Evolutionary conservation across 192 early-diverging fungal genomes (phyloP).

Genomic region (Umbelopsis ramanniana): DNA sequence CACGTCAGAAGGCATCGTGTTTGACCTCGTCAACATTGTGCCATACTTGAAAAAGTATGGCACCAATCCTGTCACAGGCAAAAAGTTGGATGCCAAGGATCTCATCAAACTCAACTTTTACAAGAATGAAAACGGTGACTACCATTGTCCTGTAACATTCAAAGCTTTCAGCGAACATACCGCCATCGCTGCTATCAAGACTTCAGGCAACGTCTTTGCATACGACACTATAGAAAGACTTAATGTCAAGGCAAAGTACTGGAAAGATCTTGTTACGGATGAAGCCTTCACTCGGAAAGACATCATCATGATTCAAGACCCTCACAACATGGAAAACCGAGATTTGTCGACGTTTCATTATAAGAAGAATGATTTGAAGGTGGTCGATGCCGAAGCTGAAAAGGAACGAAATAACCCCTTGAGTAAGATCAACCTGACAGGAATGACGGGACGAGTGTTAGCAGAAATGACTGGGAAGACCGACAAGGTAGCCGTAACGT

Average conservation of each 20-base stretch:
- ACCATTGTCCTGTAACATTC: constrained; percentile 89
- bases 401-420: constrained; percentile 53
- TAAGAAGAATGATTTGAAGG: constrained; percentile 67
- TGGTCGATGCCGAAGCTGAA: constrained; percentile 58
- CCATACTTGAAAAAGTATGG: constrained; percentile 81
- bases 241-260: constrained; percentile 83
- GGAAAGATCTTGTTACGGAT: constrained; percentile 87
- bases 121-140: constrained; percentile 82
- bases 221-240: constrained; percentile 86
- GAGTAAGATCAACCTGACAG: constrained; percentile 67
- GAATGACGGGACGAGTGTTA: constrained; percentile 60
- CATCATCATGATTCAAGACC: constrained; percentile 91
- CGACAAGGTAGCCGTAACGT: constrained; percentile 25
- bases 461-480: constrained; percentile 49
- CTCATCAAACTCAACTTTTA: constrained; percentile 81
- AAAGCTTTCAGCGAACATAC: constrained; percentile 83
- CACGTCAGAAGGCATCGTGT: constrained; percentile 84
- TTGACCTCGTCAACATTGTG: constrained; percentile 86
- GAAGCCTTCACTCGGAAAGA: constrained; percentile 87
- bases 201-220: constrained; percentile 88
- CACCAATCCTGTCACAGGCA: constrained; percentile 86
- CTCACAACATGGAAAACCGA: constrained; percentile 70
- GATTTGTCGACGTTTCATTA: constrained; percentile 80
- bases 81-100: constrained; percentile 70
- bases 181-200: constrained; percentile 85